Conservation (phyloP, 441 rosid genomes). For the Lepidium campestre region DNA sequence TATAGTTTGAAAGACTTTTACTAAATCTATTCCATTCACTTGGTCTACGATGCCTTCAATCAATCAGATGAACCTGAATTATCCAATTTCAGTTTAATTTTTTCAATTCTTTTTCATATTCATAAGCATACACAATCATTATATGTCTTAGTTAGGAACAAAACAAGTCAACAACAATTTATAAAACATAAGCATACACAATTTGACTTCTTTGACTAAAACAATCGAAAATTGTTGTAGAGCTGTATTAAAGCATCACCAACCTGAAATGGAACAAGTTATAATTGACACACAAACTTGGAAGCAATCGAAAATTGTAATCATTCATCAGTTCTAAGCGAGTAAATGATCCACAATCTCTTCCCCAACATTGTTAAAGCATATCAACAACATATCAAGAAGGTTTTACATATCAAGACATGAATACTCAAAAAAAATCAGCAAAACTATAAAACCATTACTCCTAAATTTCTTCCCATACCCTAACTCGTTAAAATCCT, state of each 20-base stretch:
- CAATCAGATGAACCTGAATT: slow-evolving; percentile 84
- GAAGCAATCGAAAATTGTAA: background rate
- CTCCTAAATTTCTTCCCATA: slow-evolving; percentile 3
- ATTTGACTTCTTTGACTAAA: too few relatives aligned
- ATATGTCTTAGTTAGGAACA: background rate
- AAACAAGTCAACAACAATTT: background rate
- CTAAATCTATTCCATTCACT: slow-evolving; percentile 87
- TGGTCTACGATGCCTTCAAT: slow-evolving; percentile 85
- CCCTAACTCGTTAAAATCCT: background rate
- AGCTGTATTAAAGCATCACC: slow-evolving; percentile 89
- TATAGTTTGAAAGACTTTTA: too few relatives aligned
- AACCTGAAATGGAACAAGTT: slow-evolving; percentile 39
- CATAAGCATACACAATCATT: background rate
- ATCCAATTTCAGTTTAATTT: background rate
- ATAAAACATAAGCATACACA: too few relatives aligned
- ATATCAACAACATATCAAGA: too few relatives aligned
- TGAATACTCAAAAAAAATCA: background rate
- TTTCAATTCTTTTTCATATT: too few relatives aligned
- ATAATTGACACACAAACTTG: background rate
- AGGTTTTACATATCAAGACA: background rate
- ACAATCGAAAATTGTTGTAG: slow-evolving; percentile 82
- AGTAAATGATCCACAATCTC: too few relatives aligned
- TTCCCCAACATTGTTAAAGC: too few relatives aligned
- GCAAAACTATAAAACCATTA: slow-evolving; percentile 1
- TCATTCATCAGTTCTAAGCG: too few relatives aligned